Conservation (phyloP, 2,329 filamentous ascomycete species). For the Aureobasidium mangrovei region DNA sequence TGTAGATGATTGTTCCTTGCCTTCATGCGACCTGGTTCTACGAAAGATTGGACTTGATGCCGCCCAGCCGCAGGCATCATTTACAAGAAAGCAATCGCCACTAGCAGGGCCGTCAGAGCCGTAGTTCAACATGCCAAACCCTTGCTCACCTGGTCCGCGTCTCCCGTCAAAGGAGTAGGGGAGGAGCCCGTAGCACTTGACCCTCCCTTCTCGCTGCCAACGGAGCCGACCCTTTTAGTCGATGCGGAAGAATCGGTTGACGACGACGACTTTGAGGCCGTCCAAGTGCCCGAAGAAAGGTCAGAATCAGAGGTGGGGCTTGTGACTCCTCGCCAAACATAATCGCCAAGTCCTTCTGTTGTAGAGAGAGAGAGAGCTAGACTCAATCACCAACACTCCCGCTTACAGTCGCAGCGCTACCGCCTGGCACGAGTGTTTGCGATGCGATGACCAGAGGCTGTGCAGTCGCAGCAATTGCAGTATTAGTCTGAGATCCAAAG, state of each 20-base stretch:
- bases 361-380: background rate
- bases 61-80: background rate
- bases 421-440: background rate
- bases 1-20: background rate
- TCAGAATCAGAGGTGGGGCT: background rate
- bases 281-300: background rate
- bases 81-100: background rate
- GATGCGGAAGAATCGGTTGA: no score
- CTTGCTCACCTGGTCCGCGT: no score
- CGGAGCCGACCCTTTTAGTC: no score
- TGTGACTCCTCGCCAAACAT: constrained; percentile 1
- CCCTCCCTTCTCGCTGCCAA: no score
- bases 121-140: background rate
- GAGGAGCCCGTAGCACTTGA: no score
- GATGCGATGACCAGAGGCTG: background rate
- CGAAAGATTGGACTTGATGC: no score
- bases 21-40: no score
- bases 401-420: background rate
- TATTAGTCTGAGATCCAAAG: background rate
- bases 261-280: background rate
- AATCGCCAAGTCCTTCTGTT: background rate
- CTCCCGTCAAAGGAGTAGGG: no score
- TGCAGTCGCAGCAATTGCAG: background rate
- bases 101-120: background rate
- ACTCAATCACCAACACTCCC: constrained; percentile 1